Evolutionary conservation across 768 basidiomycete species (phyloP).

Genomic region (Hygrocybe coccinea): DNA sequence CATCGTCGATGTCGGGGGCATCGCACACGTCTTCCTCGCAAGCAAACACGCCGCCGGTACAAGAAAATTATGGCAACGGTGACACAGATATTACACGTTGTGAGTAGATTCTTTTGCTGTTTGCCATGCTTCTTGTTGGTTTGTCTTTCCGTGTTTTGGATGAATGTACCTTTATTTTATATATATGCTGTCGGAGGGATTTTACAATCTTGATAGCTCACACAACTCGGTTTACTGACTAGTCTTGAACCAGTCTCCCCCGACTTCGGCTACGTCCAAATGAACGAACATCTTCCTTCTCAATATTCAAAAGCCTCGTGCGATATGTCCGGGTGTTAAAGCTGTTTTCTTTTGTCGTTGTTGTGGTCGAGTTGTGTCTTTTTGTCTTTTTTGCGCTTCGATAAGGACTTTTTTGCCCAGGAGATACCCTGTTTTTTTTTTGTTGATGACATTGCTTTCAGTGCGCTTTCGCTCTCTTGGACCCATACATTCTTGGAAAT

Average conservation of each 20-base stretch:
- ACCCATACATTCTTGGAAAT: background rate
- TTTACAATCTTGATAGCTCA: slow-evolving; percentile 27
- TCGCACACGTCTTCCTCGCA: slow-evolving; percentile 75
- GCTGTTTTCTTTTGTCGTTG: slow-evolving; percentile 15
- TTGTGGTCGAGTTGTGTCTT: slow-evolving; percentile 11
- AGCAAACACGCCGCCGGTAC: slow-evolving; percentile 75
- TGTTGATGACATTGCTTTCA: background rate
- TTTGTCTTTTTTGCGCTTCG: slow-evolving; percentile 7
- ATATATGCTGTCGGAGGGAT: too few relatives aligned
- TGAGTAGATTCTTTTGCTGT: slow-evolving; percentile 42
- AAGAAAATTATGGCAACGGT: slow-evolving; percentile 53
- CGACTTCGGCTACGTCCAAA: slow-evolving; percentile 78
- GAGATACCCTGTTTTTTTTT: background rate
- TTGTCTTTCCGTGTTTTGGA: slow-evolving; percentile 11
- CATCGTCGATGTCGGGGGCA: slow-evolving; percentile 71
- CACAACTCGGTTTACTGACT: slow-evolving; percentile 42
- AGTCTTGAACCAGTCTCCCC: slow-evolving; percentile 63
- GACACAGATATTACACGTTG: slow-evolving; percentile 80
- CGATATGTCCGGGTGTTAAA: slow-evolving; percentile 36
- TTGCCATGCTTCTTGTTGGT: slow-evolving; percentile 4
- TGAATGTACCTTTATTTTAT: too few relatives aligned
- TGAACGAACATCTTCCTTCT: slow-evolving; percentile 71
- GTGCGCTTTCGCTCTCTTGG: background rate
- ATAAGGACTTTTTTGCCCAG: background rate
- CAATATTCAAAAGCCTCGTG: slow-evolving; percentile 56